Evolutionary conservation across 768 basidiomycete genomes (phyloP), one percentile per base, ranked within the genome.

Genomic region (Boletus reticulatus): DNA sequence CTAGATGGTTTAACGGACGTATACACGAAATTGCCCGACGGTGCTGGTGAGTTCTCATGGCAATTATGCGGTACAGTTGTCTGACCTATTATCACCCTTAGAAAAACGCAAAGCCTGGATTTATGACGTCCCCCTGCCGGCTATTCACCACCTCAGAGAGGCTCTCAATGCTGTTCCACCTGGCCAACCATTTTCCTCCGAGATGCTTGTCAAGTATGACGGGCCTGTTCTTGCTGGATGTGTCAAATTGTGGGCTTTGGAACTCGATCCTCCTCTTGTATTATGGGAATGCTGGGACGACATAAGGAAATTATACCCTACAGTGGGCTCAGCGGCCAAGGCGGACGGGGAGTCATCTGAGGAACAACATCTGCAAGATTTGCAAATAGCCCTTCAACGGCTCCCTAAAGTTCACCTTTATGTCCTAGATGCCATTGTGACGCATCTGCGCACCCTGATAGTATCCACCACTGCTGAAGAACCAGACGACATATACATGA

Each of bases 261-360:
- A 98, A 70, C 80, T 98, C 27, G 85, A 93, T 65, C 91, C 92
- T 9, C 94, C 96, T 27, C 70, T 97, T 12, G 81, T 84, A 17
- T 74, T 89, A 45, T 96, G 87, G 78, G 92, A 95, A 64, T 84
- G 88, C 43, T 98, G 94, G 90, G 93, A 95, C 42, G 94, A 97
- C 31, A 78, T 95, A 57, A 82, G 91, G 52, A 87, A 84, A 59
- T 60, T 97, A n/a, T 98, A 97, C 65, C 93, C 92, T 6, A 80
- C 76, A 73, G 82, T 90, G 51, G 85, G 88, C 24, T 80, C 83
- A 11, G 67, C 78, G 24, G 67, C 68, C 1, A 83, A 81, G 62
- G 62, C 65, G n/a, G 87, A 85, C 17, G 80, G 79, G 20, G 78
- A 78, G 44, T 71, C 72, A 2, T 74, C 78, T 0, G 80, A 84